A percentile compares a stretch with the other conserved stretches of the same genome.
These are phyloP conservation scores for Starmerella riodocensis DNA, from an alignment of 805 yeast genomes.

Conservation along the genomic window DNA sequence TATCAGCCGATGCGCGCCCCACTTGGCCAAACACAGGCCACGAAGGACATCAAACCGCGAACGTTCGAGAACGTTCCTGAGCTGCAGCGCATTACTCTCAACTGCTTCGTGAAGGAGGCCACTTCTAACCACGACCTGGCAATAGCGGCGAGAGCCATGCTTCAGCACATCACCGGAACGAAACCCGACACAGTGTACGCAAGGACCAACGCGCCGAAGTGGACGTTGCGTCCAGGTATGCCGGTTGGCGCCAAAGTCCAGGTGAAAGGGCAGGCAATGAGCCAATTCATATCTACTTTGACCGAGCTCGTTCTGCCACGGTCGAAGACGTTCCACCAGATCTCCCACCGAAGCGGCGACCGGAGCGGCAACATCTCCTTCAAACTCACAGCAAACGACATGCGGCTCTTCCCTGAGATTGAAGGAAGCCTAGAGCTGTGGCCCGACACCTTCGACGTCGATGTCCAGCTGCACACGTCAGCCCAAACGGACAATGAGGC, in stretches of 20 bases:
- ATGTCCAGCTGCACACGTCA: constrained; percentile 69
- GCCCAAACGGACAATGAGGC: constrained; percentile 89
- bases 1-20: constrained; percentile 72
- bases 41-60: constrained; percentile 60
- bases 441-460: constrained; percentile 77
- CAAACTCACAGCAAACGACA: constrained; percentile 66
- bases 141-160: constrained; percentile 59
- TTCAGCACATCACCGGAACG: constrained; percentile 89
- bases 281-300: constrained; percentile 72
- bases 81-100: constrained; percentile 52
- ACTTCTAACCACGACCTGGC: constrained; percentile 58
- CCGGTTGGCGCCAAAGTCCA: constrained; percentile 82
- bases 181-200: constrained; percentile 65
- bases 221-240: constrained; percentile 79
- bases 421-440: constrained; percentile 81
- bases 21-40: constrained; percentile 56
- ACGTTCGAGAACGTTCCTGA: constrained; percentile 60
- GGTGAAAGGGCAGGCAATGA: constrained; percentile 65
- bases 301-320: constrained; percentile 90
- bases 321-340: constrained; percentile 73
- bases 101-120: constrained; percentile 54
- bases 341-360: constrained; percentile 69
- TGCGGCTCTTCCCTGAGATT: constrained; percentile 81
- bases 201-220: constrained; percentile 64
- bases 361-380: constrained; percentile 72